A percentile compares a stretch with the other conserved stretches of the same genome.
Conservation (phyloP, 345 rosid genomes). For the Eutrema yunnanense region DNA sequence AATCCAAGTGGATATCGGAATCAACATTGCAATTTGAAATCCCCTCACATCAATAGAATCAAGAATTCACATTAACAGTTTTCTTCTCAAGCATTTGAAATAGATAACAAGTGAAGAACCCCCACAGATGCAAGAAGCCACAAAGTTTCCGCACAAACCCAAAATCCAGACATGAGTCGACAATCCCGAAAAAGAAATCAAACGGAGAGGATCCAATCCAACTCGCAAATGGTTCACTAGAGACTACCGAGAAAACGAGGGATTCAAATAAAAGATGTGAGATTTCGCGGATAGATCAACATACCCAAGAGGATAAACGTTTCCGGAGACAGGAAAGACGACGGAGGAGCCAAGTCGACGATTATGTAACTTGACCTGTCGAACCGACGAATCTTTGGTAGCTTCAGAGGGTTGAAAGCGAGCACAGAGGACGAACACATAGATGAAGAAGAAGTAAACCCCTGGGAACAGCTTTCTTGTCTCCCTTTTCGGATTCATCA, state of each 20-base stretch:
- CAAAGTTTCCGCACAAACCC: background rate
- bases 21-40: slow-evolving; percentile 8
- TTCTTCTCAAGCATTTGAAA: background rate
- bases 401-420: slow-evolving; percentile 11
- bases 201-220: background rate
- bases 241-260: background rate
- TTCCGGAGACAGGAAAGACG: slow-evolving; percentile 63
- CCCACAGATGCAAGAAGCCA: background rate
- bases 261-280: background rate
- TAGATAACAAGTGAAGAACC: background rate
- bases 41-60: background rate
- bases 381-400: slow-evolving; percentile 14
- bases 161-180: background rate
- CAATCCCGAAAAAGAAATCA: background rate
- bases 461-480: slow-evolving; percentile 6
- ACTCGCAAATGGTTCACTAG: background rate
- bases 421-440: background rate
- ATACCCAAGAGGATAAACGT: slow-evolving; percentile 92
- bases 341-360: slow-evolving; percentile 40
- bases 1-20: background rate
- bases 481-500: slow-evolving; percentile 8
- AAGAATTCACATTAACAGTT: background rate
- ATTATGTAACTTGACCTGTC: slow-evolving; percentile 19
- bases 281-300: background rate
- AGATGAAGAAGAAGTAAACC: background rate